Base-by-base conservation (phyloP, 2,329 filamentous ascomycete genomes). In the Arthroderma uncinatum region DNA sequence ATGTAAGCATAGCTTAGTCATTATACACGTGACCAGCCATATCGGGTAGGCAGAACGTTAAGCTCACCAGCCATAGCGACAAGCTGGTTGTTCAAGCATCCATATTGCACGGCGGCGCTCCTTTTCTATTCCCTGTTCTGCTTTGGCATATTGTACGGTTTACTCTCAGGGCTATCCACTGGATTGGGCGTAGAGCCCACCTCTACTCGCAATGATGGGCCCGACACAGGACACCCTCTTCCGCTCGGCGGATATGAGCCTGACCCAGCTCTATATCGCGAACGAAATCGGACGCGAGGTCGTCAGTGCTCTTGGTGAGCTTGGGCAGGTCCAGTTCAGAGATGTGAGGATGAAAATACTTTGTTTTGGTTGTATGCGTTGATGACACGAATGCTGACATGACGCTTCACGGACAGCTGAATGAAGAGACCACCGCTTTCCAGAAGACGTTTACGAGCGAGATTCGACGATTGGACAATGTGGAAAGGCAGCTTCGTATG, bases 241-340 rank as follows among this genome's bases (percentile, higher is more conserved):
- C 85, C 92, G 94, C 82, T 98, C 93, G 72, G 89, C 90, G 88
- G 89, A 96, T 76, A 98, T 98, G 93, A 96, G 90, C 81, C 86
- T 98, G 86, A 95, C 95, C 70, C 93, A 98, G 84, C 86, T 98
- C 69, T 98, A 97, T 77, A 94, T 98, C 68, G 89, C 93, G 69
- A 97, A 96, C 72, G 93, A 98, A 80, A 97, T 98, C 66, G 92
- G 93, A 66, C 85, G 93, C 70, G 94, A 98, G 78, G 92, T 96
- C 67, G 91, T 97, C 62, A 95, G 91, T 70, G 92, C 92, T 57
- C 79, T 98, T 63, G 93, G 93, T 70, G 93, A 98, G 81, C 82
- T 98, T 68, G 93, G 93, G 58, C 82, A 93, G 68, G 91, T 97
- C 73, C 91, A 97, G 75, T 98, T 98, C 71, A 83, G 93, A 76